These are phyloP conservation scores for Papiliotrema flavescens DNA, from an alignment of 1,284 basidiomycete genomes.

Conservation along the genomic window DNA sequence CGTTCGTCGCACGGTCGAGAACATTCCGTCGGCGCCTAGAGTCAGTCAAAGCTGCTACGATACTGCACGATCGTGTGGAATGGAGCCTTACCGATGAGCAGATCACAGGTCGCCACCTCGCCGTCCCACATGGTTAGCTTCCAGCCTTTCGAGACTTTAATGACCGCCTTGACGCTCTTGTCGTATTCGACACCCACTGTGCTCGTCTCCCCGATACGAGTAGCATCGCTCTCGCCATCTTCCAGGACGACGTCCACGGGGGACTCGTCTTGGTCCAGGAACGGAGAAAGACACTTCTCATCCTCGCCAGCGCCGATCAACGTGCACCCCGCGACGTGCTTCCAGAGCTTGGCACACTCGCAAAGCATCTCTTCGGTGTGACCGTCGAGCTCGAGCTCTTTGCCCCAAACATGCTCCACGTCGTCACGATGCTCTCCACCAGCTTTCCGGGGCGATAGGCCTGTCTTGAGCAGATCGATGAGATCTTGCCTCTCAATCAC, in stretches of 20 bases:
- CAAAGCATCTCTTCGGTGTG: no score
- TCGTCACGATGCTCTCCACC: no score
- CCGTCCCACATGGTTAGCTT: constrained; percentile 4
- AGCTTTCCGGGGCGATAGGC: no score
- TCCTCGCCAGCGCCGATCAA: no score
- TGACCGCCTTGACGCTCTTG: constrained; percentile 2
- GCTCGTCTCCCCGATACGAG: background rate
- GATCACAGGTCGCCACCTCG: constrained; percentile 6
- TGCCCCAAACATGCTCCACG: no score
- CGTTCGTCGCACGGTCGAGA: constrained; percentile 13
- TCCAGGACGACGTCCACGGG: no score
- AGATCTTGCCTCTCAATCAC: constrained; percentile 18
- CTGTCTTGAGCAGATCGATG: constrained; percentile 4
- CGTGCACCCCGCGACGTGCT: no score
- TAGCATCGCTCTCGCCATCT: background rate
- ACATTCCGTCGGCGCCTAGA: constrained; percentile 26
- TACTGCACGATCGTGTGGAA: no score
- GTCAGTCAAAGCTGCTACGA: background rate
- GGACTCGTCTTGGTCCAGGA: no score
- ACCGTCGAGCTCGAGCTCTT: no score
- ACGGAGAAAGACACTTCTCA: no score
- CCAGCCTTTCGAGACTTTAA: constrained; percentile 1
- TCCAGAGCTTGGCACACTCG: no score
- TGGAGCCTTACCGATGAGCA: constrained; percentile 15
- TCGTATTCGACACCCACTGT: background rate